Evolutionary conservation across 1,139 yeast genomes (phyloP), one percentile per base, ranked within the genome.

Genomic region (Debaryomyces sp.): DNA sequence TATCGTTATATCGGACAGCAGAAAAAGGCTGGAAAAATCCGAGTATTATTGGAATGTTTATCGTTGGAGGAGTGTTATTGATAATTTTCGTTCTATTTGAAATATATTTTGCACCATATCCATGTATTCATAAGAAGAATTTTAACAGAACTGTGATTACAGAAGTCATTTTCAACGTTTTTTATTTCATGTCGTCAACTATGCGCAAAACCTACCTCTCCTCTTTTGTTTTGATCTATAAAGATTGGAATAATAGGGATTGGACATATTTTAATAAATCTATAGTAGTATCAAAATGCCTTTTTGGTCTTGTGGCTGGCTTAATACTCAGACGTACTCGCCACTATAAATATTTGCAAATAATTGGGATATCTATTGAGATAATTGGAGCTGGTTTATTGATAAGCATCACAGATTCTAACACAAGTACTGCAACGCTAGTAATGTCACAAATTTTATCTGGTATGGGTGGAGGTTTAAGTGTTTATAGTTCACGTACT

Each of bases 41-140:
- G 26, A 66, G 71, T 49, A 54, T 70, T 54, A 68, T 70, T 46
- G 74, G 74, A 32, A 70, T 70, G 75, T 54, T 66, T 33, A 60
- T 60, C 27, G 66, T 67, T 43, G 74, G 74, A 44, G 71, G 67
- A 33, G 44, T 69, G 2, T 46, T 70, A 7, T 52, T 70, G 32
- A 55, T 68, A 13, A 34, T 48, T 10, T 66, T 61, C 47, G 54
- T 54, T 5, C 24, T 66, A 24, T 66, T 59, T 42, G 73, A 70
- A 54, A 47, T 59, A 33, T 58, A 50, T 45, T 50, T 57, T 38
- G 67, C 71, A 24, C 68, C 70, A 22, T 61, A 54, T 50, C 73
- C 75, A 15, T 59, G 66, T 13, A 60, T 68, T 60, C 73, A 73
- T 13, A 63, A 55, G 48, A 55, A 70, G 44, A 45, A 66, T 45